These are phyloP conservation scores for Drechslerella coelobrocha DNA, from an alignment of 2,329 filamentous ascomycete genomes.

Conservation along the genomic window DNA sequence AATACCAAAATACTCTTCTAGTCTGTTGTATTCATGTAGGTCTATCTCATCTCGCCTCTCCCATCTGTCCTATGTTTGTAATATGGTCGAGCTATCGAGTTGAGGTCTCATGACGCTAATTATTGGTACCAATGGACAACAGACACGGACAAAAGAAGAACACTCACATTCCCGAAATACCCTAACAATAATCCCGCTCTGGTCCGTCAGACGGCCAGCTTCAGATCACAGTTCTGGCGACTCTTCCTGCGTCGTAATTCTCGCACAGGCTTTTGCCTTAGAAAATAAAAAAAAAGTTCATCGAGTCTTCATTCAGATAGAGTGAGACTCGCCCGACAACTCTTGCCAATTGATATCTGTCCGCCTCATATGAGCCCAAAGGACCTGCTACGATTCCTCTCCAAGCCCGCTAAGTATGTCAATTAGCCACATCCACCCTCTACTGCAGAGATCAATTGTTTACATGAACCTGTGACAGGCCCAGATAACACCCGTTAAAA, in stretches of 20 bases:
- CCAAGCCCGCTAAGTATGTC: conserved; percentile 89
- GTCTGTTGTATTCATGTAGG: neutral
- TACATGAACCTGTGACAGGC: conserved; percentile 60
- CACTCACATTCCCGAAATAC: neutral
- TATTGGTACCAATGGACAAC: neutral
- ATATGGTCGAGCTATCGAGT: neutral
- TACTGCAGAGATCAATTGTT: conserved; percentile 32
- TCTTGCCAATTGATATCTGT: conserved; percentile 36
- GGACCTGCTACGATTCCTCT: conserved; percentile 90
- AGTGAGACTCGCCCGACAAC: conserved; percentile 43
- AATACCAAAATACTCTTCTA: neutral
- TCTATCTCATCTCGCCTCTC: neutral
- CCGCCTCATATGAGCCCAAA: conserved; percentile 83
- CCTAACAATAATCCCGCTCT: conserved; percentile 2
- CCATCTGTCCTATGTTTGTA: neutral
- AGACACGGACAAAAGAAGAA: neutral
- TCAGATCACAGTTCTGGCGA: conserved; percentile 49
- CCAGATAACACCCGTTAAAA: conserved; percentile 66
- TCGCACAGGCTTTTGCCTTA: conserved; percentile 36
- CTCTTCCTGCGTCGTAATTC: conserved; percentile 12
- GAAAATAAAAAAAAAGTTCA: conserved; percentile 8
- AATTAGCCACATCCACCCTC: conserved; percentile 16
- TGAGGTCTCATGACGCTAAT: neutral
- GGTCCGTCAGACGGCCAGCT: conserved; percentile 47
- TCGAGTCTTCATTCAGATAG: conserved; percentile 40